Base-by-base conservation (phyloP, 192 early-diverging fungal species). In the Chytriomyces confervae region DNA sequence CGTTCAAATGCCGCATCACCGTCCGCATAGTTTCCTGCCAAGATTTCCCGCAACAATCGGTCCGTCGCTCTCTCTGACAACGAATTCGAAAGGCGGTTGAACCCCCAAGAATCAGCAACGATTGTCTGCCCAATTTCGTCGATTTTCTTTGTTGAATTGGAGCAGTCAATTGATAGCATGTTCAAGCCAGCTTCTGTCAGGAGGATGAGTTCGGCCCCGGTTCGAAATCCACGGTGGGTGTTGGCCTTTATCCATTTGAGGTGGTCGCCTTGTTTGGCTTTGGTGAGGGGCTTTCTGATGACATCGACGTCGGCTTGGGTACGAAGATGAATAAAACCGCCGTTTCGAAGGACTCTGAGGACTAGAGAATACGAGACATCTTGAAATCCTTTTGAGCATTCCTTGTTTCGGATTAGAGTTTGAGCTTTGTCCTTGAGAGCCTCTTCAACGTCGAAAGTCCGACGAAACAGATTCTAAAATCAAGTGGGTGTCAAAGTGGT, bases 311-410 rank as follows among this genome's bases (percentile, higher is more conserved):
- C 63, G 24, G 63, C 63, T 64, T 24, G 11, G 29, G 63, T 64
- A 27, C 24, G 24, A 11, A 57, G 53, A 57, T 57, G 53, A 57
- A 57, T 57, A 57, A 57, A 57, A n/a, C 53, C 53, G n/a, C 53
- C 53, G n/a, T 57, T 57, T 57, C 53, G 53, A 57, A 57, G 53
- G 53, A 57, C 53, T 57, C n/a, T 57, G 53, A 57, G 53, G n/a
- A 57, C 53, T 11, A 57, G 53, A n/a, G 53, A 57, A n/a, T 57
- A 57, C 11, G 53, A 57, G 53, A 57, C 53, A n/a, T 57, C 53
- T 57, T 57, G 11, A 11, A 0, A 16, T 11, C 0, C 53, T 57
- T 57, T 57, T n/a, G 53, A 57, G n/a, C 53, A 57, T 57, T 57
- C 53, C 0, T n/a, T n/a, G n/a, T 57, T 0, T 11, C n/a, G 0